A percentile compares a stretch with the other conserved stretches of the same genome.
phyloP scores from a whole-genome alignment of 2,329 filamentous ascomycete genomes.

The Diaporthe eres region DNA sequence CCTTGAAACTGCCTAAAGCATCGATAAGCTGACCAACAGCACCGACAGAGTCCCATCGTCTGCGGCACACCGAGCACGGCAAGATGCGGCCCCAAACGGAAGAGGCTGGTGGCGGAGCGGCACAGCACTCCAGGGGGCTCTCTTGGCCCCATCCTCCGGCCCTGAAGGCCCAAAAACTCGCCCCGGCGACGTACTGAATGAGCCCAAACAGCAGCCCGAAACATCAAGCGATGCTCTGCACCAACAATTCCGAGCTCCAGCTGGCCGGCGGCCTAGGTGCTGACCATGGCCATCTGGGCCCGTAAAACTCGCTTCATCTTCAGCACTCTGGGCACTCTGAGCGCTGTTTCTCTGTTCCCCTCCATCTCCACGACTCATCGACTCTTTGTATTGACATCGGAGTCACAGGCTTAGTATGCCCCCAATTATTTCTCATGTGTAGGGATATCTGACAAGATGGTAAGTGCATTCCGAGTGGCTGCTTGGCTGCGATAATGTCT shows the following conservation, averaged over 20 bases:
- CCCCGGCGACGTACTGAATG: conserved; percentile 7
- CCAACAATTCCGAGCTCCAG: background rate
- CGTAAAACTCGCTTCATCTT: conserved; percentile 22
- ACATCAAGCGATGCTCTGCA: background rate
- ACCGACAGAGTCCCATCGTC: background rate
- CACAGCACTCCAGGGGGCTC: conserved; percentile 9
- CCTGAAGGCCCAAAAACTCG: background rate
- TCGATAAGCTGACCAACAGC: background rate
- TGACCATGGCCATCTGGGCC: conserved; percentile 19
- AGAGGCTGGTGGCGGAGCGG: conserved; percentile 1
- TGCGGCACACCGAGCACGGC: background rate
- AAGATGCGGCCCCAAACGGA: background rate
- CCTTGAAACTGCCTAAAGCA: too few species aligned
- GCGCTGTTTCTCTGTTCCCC: background rate
- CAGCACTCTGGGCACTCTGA: conserved; percentile 18
- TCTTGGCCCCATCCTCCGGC: conserved; percentile 14
- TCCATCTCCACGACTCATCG: background rate
- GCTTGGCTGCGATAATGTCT: background rate
- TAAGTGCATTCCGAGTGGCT: background rate
- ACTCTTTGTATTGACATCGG: background rate
- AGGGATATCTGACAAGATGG: conserved; percentile 17
- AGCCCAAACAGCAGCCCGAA: conserved; percentile 32
- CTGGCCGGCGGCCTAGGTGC: background rate
- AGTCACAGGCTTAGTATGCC: background rate
- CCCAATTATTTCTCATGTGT: background rate